Evolutionary conservation across 805 yeast genomes (phyloP), one percentile per base, ranked within the genome.

Genomic region (Kodamaea leandrae): DNA sequence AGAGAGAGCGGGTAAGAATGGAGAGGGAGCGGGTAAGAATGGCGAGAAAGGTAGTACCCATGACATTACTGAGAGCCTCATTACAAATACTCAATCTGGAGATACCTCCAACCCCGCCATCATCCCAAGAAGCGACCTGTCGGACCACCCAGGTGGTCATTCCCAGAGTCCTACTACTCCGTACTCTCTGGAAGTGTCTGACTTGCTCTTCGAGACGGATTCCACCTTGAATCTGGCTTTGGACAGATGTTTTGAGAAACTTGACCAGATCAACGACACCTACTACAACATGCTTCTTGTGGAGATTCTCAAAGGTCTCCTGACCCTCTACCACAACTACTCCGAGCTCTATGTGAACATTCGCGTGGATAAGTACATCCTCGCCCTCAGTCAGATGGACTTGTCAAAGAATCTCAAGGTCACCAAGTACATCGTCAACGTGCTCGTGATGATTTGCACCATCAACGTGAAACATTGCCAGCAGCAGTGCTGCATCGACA

Each of bases 291-390:
- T 32, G 27, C 39, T 38, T 6, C 12, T 34, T 16, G 36, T 44
- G n/a, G 65, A 60, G 35, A 39, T 58, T 16, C 44, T 58, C 36
- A 60, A 60, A 41, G 51, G 60, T 13, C 42, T 58, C 16, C 57
- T 54, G 36, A 52, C 61, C 24, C 43, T 60, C 32, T 51, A 54
- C 35, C 61, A 58, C 38, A 55, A 55, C 36, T 50, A 47, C 40
- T 33, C 25, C 21, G 24, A 24, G 16, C 32, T 28, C 19, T 28
- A n/a, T 35, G 21, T 21, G 28, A 28, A 24, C 13, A 40, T 34
- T 9, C 28, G 27, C 12, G 29, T 40, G 3, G 35, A 26, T 16
- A 18, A 33, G 19, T 36, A 25, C 18, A 40, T 40, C 16, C n/a
- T 28, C 18, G 29, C 33, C 32, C 43, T 40, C 35, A 8, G 23